Base-by-base conservation (phyloP, 2,329 filamentous ascomycete genomes). In the Rachicladosporium sp. region DNA sequence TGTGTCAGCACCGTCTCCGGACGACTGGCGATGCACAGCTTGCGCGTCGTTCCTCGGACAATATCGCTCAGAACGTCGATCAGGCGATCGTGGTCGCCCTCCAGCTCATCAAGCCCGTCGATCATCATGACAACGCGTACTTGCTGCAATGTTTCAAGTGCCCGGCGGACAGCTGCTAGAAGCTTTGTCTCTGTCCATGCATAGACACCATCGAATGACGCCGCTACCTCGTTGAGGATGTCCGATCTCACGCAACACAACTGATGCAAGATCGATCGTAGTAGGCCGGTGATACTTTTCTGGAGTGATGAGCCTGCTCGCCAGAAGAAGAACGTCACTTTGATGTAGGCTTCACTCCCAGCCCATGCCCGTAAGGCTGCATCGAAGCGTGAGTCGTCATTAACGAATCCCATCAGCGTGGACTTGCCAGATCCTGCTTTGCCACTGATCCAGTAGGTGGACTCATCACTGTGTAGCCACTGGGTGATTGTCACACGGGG, bases 341-440 rank as follows among this genome's bases (percentile, higher is more conserved):
- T n/a, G 9, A 36, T 11, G n/a, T 36, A n/a, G 2, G 13, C 10
- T 1, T 12, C 11, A 10, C 1, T 19, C 6, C 11, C 11, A 2
- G 38, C 33, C 38, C 38, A 40, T 7, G 13, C 9, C 8, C 27
- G 23, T 19, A 40, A 11, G 10, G 10, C 6, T 12, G 10, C n/a
- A 3, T 4, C 4, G 10, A 34, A 34, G n/a, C 29, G 38, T 10
- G 5, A 2, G 6, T 40, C 33, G 13, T 13, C 10, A 5, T 40
- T 15, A 7, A 40, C 35, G 29, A 31, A 31, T 2, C 32, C 34
- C 33, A 40, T 40, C 13, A 40, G n/a, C 5, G 27, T 40, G 6
- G 38, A 40, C 10, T 40, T 40, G 33, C 38, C 38, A 4, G 27
- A 40, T 2, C 38, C 38, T 13, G 38, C 27, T 19, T 40, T 40